Conservation (phyloP, 1,284 basidiomycete species). For the Melanopsichium pennsylvanicum region DNA sequence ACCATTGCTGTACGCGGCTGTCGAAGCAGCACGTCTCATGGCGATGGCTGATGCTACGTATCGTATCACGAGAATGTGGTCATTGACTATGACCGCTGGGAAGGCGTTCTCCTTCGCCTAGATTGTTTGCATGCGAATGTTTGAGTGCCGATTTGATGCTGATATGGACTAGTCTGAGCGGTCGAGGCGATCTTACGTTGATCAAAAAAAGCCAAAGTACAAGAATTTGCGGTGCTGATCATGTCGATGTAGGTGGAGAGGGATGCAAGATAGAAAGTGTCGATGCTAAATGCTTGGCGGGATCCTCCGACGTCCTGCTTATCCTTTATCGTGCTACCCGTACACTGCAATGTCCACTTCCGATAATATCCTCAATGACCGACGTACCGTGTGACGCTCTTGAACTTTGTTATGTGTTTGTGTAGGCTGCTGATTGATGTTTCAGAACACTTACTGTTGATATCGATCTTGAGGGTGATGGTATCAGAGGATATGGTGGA, state of each 20-base stretch:
- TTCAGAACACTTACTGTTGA: conserved; percentile 35
- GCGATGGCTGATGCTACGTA: too few relatives aligned
- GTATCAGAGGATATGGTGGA: conserved; percentile 37
- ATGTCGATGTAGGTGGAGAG: neutral
- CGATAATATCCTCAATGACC: too few relatives aligned
- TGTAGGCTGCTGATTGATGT: neutral
- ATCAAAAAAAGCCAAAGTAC: neutral
- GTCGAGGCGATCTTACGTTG: neutral
- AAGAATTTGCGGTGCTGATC: neutral
- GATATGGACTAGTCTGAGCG: neutral
- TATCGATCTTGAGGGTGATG: conserved; percentile 50
- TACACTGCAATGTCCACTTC: too few relatives aligned
- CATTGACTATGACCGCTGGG: too few relatives aligned
- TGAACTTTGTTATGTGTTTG: neutral
- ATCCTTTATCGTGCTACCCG: too few relatives aligned
- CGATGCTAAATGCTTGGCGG: neutral
- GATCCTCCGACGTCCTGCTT: too few relatives aligned
- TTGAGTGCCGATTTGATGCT: neutral
- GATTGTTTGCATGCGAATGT: too few relatives aligned
- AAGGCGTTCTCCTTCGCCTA: too few relatives aligned
- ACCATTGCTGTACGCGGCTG: too few relatives aligned
- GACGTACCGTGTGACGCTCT: conserved; percentile 3
- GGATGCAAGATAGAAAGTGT: neutral
- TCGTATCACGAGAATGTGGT: too few relatives aligned
- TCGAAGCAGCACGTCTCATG: too few relatives aligned